Conservation (phyloP, 1,284 basidiomycete species). For the Cutaneotrichosporon dermatis region DNA sequence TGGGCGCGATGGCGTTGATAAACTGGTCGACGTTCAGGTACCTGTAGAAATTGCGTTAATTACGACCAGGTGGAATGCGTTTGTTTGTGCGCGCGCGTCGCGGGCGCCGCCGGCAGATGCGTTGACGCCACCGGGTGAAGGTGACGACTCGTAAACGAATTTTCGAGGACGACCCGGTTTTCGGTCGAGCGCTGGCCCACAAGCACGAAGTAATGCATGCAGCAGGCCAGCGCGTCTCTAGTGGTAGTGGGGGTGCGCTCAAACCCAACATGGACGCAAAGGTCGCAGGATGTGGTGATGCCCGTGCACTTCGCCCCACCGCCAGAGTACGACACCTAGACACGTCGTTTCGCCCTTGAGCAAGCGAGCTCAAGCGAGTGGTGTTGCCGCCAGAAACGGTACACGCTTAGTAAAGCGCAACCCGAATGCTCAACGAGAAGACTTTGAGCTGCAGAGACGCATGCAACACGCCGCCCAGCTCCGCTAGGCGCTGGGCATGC, state of each 20-base stretch:
- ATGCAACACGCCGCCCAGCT: too few species aligned
- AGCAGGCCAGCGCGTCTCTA: too few species aligned
- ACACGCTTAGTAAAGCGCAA: background rate
- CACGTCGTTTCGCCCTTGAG: background rate
- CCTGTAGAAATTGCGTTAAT: constrained; percentile 43
- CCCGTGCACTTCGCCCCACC: background rate
- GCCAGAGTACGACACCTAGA: background rate
- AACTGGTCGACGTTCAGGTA: constrained; percentile 79
- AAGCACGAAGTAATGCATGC: background rate
- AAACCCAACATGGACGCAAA: too few species aligned
- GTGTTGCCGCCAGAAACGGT: background rate
- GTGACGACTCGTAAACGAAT: constrained; percentile 1
- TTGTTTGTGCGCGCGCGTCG: background rate
- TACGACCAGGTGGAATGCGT: background rate
- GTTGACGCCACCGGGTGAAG: background rate
- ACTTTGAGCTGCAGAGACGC: too few species aligned
- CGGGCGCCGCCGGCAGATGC: background rate
- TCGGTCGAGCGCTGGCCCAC: too few species aligned
- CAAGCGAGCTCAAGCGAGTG: background rate
- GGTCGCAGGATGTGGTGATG: background rate
- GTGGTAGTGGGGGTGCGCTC: too few species aligned
- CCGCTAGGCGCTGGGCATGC: too few species aligned
- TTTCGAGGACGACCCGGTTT: background rate
- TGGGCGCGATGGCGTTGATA: constrained; percentile 85
- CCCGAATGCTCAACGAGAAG: background rate